These are phyloP conservation scores for Echium plantagineum DNA, from an alignment of 257 asterid genomes.

Conservation along the genomic window DNA sequence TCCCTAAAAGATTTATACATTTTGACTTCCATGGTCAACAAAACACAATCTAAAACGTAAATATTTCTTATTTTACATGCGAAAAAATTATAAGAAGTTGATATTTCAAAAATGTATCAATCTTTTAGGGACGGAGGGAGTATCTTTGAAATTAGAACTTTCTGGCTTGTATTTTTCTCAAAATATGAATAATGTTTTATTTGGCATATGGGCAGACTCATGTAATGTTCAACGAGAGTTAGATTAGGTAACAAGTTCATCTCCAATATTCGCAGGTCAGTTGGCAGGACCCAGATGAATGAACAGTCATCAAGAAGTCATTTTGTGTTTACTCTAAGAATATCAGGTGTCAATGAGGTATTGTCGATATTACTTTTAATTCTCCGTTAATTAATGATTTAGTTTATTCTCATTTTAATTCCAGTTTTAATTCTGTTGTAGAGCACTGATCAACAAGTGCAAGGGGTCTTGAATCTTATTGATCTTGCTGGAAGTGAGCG, in stretches of 20 bases:
- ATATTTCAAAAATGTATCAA: too few relatives aligned
- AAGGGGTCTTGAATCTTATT: constrained; percentile 73
- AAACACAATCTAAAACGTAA: too few relatives aligned
- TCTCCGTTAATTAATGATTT: not conserved
- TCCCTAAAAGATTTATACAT: too few relatives aligned
- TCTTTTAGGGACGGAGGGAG: too few relatives aligned
- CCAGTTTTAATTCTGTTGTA: constrained; percentile 6
- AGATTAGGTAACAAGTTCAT: not conserved
- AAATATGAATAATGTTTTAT: too few relatives aligned
- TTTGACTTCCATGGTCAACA: too few relatives aligned
- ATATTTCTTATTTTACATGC: too few relatives aligned
- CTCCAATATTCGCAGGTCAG: constrained; percentile 41
- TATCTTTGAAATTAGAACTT: too few relatives aligned
- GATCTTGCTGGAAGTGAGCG: constrained; percentile 99
- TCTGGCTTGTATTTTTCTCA: too few relatives aligned
- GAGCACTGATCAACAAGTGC: constrained; percentile 92
- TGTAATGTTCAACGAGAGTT: too few relatives aligned
- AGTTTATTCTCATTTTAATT: constrained; percentile 1
- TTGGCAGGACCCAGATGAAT: constrained; percentile 88
- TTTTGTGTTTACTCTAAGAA: constrained; percentile 76
- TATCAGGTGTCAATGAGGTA: constrained; percentile 78
- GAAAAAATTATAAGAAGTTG: too few relatives aligned
- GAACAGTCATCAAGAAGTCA: constrained; percentile 93
- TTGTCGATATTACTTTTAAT: not conserved
- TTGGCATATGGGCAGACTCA: too few relatives aligned